phyloP scores from a whole-genome alignment of 306 rosid genomes.

The Vigna trinervia region DNA sequence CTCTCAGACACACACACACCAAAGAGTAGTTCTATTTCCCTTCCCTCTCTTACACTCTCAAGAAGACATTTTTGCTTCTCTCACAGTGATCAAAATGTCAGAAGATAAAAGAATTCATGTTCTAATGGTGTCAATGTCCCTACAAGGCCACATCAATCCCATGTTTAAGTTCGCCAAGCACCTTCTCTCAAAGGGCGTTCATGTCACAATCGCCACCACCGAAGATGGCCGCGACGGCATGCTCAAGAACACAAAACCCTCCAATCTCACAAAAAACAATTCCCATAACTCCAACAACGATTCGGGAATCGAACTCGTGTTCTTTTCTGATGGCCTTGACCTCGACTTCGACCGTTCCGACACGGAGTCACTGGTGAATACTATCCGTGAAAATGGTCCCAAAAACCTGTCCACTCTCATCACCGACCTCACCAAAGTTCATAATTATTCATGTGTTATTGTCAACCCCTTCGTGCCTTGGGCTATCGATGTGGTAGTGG shows the following conservation, averaged over 20 bases:
- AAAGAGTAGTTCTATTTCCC: too few relatives aligned
- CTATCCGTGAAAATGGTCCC: slow-evolving; percentile 41
- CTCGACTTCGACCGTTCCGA: slow-evolving; percentile 52
- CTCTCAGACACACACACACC: too few relatives aligned
- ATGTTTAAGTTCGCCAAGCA: slow-evolving; percentile 54
- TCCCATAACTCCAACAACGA: not conserved
- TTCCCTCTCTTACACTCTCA: not conserved
- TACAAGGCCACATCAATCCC: slow-evolving; percentile 71
- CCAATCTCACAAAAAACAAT: not conserved
- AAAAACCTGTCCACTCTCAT: slow-evolving; percentile 51
- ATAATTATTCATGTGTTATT: slow-evolving; percentile 47
- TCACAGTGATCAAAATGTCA: slow-evolving; percentile 21
- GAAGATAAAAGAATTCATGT: slow-evolving; percentile 25
- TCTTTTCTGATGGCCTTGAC: slow-evolving; percentile 66
- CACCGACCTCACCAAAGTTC: slow-evolving; percentile 27
- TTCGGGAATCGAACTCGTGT: slow-evolving; percentile 43
- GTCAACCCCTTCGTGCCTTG: slow-evolving; percentile 61
- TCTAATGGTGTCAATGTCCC: slow-evolving; percentile 53
- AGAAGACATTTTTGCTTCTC: not conserved
- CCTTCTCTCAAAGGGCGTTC: slow-evolving; percentile 54
- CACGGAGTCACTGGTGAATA: not conserved
- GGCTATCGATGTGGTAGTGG: slow-evolving; percentile 46
- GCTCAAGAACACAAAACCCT: slow-evolving; percentile 17
- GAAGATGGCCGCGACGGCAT: slow-evolving; percentile 46
- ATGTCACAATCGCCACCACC: slow-evolving; percentile 55